Evolutionary conservation across 257 asterid species (phyloP).

Genomic region (Nicotiana otophora): DNA sequence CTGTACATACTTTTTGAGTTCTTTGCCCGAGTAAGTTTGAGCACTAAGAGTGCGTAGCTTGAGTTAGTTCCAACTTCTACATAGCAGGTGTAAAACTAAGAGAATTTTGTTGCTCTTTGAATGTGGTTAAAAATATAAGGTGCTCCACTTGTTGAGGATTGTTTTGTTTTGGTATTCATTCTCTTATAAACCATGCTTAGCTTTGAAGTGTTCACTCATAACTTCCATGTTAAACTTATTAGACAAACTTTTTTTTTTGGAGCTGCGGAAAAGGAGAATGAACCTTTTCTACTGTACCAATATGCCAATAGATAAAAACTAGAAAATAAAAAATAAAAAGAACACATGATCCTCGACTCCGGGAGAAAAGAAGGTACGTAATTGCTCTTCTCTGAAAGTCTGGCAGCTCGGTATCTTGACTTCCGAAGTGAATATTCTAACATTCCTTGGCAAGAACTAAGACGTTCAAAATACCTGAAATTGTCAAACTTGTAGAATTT

Average conservation of each 20-base stretch:
- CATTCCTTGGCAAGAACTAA: neutral
- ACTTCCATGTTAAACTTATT: neutral
- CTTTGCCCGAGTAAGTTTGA: neutral
- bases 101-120: neutral
- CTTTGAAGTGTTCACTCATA: neutral
- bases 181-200: neutral
- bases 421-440: neutral
- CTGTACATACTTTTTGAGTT: slow-evolving; percentile 7
- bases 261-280: neutral
- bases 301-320: neutral
- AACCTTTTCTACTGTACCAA: neutral
- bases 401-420: neutral
- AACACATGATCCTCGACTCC: neutral
- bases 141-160: neutral
- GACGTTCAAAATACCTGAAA: neutral
- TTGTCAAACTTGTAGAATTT: neutral
- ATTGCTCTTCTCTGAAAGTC: slow-evolving; percentile 2
- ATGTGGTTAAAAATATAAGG: neutral
- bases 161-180: neutral
- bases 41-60: neutral
- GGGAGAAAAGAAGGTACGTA: neutral
- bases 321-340: neutral
- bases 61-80: slow-evolving; percentile 1
- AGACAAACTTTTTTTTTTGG: neutral
- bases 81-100: neutral